Percentiles rank a stretch among this genome's conserved stretches.
Conservation (phyloP, 2,329 filamentous ascomycete genomes). For the Xylaria sp. region DNA sequence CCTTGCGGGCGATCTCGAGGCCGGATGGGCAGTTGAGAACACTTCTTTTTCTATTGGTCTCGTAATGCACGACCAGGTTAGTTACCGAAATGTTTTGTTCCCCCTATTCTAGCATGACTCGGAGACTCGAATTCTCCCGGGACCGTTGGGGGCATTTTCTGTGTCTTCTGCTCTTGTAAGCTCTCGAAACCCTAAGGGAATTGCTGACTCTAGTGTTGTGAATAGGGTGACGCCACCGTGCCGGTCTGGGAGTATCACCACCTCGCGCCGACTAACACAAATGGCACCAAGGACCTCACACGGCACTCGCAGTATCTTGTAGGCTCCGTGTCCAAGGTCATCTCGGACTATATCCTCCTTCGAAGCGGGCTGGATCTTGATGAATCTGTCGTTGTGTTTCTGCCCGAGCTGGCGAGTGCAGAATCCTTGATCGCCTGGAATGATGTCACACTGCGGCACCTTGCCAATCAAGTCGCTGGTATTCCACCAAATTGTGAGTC, state of each 20-base stretch:
- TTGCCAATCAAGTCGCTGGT: slow-evolving; percentile 4
- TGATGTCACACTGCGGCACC: not conserved
- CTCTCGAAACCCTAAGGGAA: too few relatives aligned
- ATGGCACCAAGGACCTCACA: not conserved
- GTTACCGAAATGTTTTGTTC: too few relatives aligned
- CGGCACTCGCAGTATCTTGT: slow-evolving; percentile 9
- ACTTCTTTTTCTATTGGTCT: slow-evolving; percentile 5
- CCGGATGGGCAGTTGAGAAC: not conserved
- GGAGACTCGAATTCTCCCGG: too few relatives aligned
- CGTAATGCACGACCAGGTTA: not conserved
- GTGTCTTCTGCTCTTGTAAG: too few relatives aligned
- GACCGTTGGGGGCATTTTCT: too few relatives aligned
- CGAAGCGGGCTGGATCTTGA: not conserved
- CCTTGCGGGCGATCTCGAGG: not conserved
- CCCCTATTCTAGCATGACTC: too few relatives aligned
- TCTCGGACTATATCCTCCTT: slow-evolving; percentile 13
- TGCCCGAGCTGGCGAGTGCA: not conserved
- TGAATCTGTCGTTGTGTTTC: not conserved
- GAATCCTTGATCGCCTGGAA: not conserved
- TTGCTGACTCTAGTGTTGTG: too few relatives aligned
- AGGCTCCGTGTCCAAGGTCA: not conserved
- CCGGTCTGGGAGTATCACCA: slow-evolving; percentile 12
- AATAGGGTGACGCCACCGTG: not conserved
- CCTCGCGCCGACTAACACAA: not conserved
- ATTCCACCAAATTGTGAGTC: slow-evolving; percentile 9